Percentiles rank a stretch among this genome's conserved stretches.
phyloP scores from a whole-genome alignment of 73 alveolate species.

The Blepharisma japonicum region DNA sequence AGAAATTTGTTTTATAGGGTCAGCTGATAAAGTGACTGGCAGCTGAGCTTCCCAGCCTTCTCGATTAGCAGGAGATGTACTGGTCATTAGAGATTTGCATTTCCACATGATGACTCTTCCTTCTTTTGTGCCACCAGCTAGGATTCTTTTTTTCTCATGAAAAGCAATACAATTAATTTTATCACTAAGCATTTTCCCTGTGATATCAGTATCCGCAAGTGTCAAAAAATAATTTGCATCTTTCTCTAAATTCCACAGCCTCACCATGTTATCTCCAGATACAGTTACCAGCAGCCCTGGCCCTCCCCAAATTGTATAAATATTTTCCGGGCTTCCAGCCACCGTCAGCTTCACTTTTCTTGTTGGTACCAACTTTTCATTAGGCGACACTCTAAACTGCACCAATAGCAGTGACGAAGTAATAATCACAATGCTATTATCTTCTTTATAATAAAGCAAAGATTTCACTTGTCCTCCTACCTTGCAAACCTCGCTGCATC shows the following conservation, averaged over 20 bases:
- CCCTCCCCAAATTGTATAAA: constrained; percentile 94
- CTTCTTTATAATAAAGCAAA: constrained; percentile 90
- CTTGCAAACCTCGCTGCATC: constrained; percentile 95
- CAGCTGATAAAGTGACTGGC: constrained; percentile 64
- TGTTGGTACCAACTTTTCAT: constrained; percentile 90
- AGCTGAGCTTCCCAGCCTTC: constrained; percentile 96
- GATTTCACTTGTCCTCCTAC: constrained; percentile 96
- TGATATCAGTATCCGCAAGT: constrained; percentile 83
- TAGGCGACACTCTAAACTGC: constrained; percentile 82
- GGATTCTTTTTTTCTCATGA: constrained; percentile 77
- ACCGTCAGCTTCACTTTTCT: constrained; percentile 91
- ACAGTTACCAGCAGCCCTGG: constrained; percentile 91
- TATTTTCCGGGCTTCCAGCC: constrained; percentile 94
- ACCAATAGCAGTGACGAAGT: constrained; percentile 91
- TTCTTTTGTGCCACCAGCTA: constrained; percentile 92
- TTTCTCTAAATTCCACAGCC: constrained; percentile 90
- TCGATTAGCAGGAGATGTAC: constrained; percentile 80
- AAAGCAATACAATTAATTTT: constrained; percentile 78
- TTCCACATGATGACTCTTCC: constrained; percentile 96
- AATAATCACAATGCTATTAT: constrained; percentile 88
- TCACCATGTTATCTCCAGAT: constrained; percentile 93
- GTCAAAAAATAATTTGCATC: constrained; percentile 94
- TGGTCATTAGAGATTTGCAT: constrained; percentile 74
- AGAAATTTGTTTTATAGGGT: constrained; percentile 58
- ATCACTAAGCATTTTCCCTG: constrained; percentile 77